Base-by-base conservation (phyloP, 768 basidiomycete genomes). In the Psilocybe subaeruginosa region DNA sequence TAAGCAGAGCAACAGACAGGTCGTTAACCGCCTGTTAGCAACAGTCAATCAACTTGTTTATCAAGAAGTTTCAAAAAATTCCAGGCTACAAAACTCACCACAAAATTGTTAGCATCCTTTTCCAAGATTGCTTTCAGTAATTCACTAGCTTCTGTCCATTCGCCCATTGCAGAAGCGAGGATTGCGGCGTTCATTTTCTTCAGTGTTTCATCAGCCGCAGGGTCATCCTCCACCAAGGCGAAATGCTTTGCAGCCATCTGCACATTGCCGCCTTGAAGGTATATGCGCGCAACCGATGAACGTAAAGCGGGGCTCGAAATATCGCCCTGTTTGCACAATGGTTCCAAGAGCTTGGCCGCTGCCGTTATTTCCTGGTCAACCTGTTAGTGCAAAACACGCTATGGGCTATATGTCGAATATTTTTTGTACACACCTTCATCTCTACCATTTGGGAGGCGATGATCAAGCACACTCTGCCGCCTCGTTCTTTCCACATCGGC, bases 401-500 rank as follows among this genome's bases (percentile, higher is more conserved):
- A 2, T 30, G 9, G 19, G 9, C 6, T 23, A 4, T 51, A 3
- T 31, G 27, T 51, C 23, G 23, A 23, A 23, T 23, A 23, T 23
- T 23, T 23, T 23, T 23, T 23, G 30, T 3, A 59, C 76, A 19
- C 49, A 90, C 92, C 80, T 91, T 92, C 87, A 93, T 92, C 74
- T 95, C 93, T 55, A 92, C 78, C 69, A 94, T 74, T 73, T 94
- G 91, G 37, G 89, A 90, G 1, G 92, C 91, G 50, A 93, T 82
- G 62, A 93, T 92, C 57, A 95, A 71, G 56, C 82, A 85, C n/a
- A 94, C 76, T 52, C 93, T 78, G 14, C 89, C 84, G 3, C 87
- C 87, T 58, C 92, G 85, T 72, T 95, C 92, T 61, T 86, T 87
- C 92, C 92, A 95, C 91, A 93, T 93, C 54, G 81, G 79, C 17